These are phyloP conservation scores for Linum tenue DNA, from an alignment of 345 rosid species.

Conservation along the genomic window DNA sequence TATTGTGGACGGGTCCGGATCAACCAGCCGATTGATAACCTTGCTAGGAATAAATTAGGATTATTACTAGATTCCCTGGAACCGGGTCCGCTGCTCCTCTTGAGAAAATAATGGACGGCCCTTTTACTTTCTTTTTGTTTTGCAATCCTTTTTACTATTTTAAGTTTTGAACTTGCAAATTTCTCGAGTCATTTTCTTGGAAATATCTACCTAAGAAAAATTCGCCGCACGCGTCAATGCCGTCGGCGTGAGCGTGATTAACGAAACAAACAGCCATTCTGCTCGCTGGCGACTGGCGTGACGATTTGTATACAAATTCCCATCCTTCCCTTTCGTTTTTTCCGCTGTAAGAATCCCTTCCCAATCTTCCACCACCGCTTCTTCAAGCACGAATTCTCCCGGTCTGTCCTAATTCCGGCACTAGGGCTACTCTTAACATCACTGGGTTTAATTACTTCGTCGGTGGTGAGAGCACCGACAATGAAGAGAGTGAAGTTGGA, in stretches of 20 bases:
- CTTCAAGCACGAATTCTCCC: background rate
- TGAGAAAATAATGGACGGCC: too few species aligned
- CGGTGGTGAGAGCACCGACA: background rate
- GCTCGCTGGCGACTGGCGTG: background rate
- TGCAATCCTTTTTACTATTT: too few species aligned
- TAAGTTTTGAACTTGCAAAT: background rate
- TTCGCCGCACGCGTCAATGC: background rate
- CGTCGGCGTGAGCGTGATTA: background rate
- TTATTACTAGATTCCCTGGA: too few species aligned
- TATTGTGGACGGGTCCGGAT: too few species aligned
- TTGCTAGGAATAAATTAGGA: too few species aligned
- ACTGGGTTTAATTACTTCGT: too few species aligned
- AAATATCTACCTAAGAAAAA: background rate
- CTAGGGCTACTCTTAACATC: too few species aligned
- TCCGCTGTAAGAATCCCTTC: background rate
- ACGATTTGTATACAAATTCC: too few species aligned
- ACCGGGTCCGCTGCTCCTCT: too few species aligned
- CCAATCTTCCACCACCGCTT: background rate
- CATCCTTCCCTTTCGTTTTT: too few species aligned
- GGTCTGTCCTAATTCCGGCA: background rate
- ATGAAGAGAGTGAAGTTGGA: slow-evolving; percentile 43
- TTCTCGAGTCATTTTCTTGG: background rate
- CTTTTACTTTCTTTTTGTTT: too few species aligned
- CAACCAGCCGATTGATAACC: too few species aligned
- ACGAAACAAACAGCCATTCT: background rate